Percentiles rank a stretch among this genome's conserved stretches.
phyloP scores from a whole-genome alignment of 495 filamentous ascomycete species.

The Astrothelium subdiscretum region DNA sequence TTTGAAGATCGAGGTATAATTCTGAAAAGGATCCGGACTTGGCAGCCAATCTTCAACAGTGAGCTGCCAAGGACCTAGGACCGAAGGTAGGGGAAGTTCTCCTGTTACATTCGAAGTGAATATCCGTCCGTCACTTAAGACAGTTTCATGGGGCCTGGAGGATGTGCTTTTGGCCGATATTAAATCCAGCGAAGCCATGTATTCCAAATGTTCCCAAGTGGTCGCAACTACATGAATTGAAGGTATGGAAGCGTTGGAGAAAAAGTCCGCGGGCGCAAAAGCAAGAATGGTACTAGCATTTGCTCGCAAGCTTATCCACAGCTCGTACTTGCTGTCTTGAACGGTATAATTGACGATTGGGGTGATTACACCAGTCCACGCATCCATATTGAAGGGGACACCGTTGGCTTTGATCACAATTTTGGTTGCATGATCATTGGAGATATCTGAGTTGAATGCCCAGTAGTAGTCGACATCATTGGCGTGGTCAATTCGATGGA shows the following conservation, averaged over 20 bases:
- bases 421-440: neutral
- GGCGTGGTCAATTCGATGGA: neutral
- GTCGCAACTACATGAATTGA: neutral
- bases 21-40: neutral
- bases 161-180: neutral
- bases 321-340: neutral
- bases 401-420: neutral
- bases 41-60: neutral
- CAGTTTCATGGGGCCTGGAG: neutral
- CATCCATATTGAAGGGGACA: neutral
- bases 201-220: neutral
- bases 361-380: neutral
- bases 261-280: neutral
- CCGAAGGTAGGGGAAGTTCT: neutral
- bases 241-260: neutral
- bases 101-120: neutral
- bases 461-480: neutral
- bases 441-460: neutral
- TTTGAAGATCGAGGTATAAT: neutral
- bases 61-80: neutral
- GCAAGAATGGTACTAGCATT: neutral
- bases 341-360: neutral
- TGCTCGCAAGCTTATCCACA: neutral
- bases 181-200: neutral
- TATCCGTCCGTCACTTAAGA: neutral